These are phyloP conservation scores for Trypanosoma caninum DNA, from an alignment of 208 protist genomes.

Conservation along the genomic window DNA sequence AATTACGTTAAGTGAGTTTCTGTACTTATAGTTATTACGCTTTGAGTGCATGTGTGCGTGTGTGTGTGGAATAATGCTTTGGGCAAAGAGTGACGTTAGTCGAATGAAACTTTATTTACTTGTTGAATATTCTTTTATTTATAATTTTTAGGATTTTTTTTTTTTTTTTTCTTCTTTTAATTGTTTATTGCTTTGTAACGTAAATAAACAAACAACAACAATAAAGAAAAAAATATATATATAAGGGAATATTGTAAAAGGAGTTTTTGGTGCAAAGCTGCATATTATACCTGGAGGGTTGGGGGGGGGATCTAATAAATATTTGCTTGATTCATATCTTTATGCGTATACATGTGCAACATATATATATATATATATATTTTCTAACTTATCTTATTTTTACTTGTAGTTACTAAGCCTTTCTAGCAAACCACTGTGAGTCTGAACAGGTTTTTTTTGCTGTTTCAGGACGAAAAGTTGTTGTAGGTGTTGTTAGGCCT, in stretches of 20 bases:
- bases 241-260: background rate
- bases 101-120: no score
- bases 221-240: constrained; percentile 6
- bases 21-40: no score
- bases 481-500: no score
- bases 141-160: background rate
- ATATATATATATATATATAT: background rate
- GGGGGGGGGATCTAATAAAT: background rate
- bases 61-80: no score
- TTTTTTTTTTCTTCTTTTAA: background rate
- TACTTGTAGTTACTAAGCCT: no score
- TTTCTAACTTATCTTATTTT: constrained; percentile 6
- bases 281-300: background rate
- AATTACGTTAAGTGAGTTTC: no score
- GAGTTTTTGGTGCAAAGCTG: background rate
- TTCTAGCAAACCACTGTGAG: no score
- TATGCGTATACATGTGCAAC: background rate
- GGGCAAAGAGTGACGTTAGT: no score
- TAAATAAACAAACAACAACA: background rate
- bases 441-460: no score
- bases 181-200: background rate
- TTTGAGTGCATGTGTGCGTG: no score
- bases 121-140: background rate
- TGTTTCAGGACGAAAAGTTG: no score
- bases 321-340: background rate